Evolutionary conservation across 768 basidiomycete species (phyloP), one percentile per base, ranked within the genome.

Genomic region (Mycena latifolia): DNA sequence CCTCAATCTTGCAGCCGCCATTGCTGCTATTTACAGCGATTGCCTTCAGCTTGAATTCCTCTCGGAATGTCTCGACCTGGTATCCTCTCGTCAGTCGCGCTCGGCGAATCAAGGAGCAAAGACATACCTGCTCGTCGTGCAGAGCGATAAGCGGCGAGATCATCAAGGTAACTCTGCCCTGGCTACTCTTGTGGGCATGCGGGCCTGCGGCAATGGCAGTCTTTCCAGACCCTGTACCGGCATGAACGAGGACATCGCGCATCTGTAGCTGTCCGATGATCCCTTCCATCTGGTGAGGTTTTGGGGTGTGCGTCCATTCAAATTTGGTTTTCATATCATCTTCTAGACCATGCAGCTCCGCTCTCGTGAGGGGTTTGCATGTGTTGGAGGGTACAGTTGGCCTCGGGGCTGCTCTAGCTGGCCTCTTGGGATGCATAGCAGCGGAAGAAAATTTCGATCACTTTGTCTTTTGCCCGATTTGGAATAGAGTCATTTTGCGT

Each of bases 191-290:
- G 46, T 73, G 77, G 0, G 73, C 63, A 61, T 82, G 76, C 10
- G 81, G 82, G 0, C 77, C 82, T 9, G 81, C 81, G 1, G 75
- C 81, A 22, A 83, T 69, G 0, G 71, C 66, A 1, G 81, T 82
- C 67, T 82, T 82, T 0, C 81, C 81, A 1, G 67, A 54, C 0
- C 80, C 81, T 10, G 76, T 77, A 0, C 76, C 76, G 0, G 81
- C 81, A 70, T 83, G 80, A 1, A 81, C 63, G 0, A 82, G 61
- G 1, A 74, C 73, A 66, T 82, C 79, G 3, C 69, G 63, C 0
- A 75, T 70, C 6, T 71, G 71, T 0, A 80, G 63, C 53, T 81
- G 81, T 0, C 73, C 75, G 14, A 66, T 54, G 1, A 78, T 75
- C 0, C 70, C 78, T 8, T 73, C 63, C 0, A 77, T 11, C 51